phyloP scores from a whole-genome alignment of 352 stramenopile genomes.

The Thalassiosira pacifica region DNA sequence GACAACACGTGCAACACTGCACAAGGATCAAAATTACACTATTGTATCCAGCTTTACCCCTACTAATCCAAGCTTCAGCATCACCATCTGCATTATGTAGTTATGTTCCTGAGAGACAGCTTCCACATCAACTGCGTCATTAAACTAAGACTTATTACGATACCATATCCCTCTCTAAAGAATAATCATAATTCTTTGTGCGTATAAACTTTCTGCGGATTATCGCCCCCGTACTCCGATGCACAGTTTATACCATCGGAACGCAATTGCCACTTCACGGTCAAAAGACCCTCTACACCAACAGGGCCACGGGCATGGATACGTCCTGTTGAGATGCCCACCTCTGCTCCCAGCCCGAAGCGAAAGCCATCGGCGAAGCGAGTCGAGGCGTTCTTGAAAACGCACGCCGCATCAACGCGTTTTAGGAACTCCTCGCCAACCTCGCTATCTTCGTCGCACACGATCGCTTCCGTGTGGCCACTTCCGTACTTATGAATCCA shows the following conservation, averaged over 20 bases:
- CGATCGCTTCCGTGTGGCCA: slow-evolving; percentile 97
- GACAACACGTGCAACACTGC: no score
- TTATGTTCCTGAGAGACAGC: no score
- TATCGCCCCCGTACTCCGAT: slow-evolving; percentile 75
- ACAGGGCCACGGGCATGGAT: slow-evolving; percentile 97
- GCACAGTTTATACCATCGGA: slow-evolving; percentile 87
- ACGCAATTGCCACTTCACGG: slow-evolving; percentile 97
- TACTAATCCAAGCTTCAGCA: no score
- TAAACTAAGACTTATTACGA: no score
- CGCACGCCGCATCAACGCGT: slow-evolving; percentile 95
- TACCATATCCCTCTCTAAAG: no score
- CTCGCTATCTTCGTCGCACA: slow-evolving; percentile 91
- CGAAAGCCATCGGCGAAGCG: slow-evolving; percentile 95
- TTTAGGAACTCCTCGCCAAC: slow-evolving; percentile 89
- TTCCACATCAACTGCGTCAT: no score
- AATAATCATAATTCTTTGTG: no score
- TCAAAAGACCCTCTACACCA: slow-evolving; percentile 96
- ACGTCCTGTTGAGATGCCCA: slow-evolving; percentile 96
- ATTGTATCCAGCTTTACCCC: no score
- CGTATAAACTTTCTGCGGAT: slow-evolving; percentile 76
- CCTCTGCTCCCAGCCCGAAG: slow-evolving; percentile 97
- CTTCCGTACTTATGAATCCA: slow-evolving; percentile 97
- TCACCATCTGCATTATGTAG: no score
- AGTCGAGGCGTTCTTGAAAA: slow-evolving; percentile 98
- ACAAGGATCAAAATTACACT: no score